Percentiles rank a stretch among this genome's conserved stretches.
These are phyloP conservation scores for Fusarium sp. DNA, from an alignment of 2,329 filamentous ascomycete genomes.

Conservation along the genomic window DNA sequence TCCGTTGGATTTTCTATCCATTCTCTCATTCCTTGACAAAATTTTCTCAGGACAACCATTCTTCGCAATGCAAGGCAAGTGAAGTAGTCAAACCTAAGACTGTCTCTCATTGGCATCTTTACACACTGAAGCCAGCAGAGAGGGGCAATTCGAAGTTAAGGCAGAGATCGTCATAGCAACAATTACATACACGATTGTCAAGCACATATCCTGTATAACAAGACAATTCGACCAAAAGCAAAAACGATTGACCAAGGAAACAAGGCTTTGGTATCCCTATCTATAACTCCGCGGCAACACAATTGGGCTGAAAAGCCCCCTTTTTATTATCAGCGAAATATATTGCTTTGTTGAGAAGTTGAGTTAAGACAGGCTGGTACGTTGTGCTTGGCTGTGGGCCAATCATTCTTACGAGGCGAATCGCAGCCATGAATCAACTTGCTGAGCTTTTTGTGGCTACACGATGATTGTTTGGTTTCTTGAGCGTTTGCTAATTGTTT, in stretches of 20 bases:
- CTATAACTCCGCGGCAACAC: neutral
- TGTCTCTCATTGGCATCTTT: neutral
- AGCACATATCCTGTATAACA: neutral
- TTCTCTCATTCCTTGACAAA: neutral
- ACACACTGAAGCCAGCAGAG: neutral
- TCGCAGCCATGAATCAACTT: neutral
- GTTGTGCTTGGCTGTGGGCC: neutral
- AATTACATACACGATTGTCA: neutral
- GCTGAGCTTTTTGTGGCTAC: neutral
- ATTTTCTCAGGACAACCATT: neutral
- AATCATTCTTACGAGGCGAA: conserved; percentile 25
- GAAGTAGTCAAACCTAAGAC: neutral
- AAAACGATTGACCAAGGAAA: neutral
- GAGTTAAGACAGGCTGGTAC: neutral
- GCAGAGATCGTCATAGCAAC: conserved; percentile 15
- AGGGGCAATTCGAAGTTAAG: neutral
- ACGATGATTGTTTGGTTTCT: neutral
- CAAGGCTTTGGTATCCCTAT: neutral
- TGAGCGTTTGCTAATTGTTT: neutral
- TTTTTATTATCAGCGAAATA: neutral
- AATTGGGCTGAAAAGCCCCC: neutral
- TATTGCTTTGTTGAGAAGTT: conserved; percentile 18
- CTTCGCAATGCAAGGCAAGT: neutral
- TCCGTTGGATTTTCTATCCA: neutral
- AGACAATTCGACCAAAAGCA: neutral